Base-by-base conservation (phyloP, 495 filamentous ascomycete genomes). In the Aspergillus sclerotiicarbonarius region DNA sequence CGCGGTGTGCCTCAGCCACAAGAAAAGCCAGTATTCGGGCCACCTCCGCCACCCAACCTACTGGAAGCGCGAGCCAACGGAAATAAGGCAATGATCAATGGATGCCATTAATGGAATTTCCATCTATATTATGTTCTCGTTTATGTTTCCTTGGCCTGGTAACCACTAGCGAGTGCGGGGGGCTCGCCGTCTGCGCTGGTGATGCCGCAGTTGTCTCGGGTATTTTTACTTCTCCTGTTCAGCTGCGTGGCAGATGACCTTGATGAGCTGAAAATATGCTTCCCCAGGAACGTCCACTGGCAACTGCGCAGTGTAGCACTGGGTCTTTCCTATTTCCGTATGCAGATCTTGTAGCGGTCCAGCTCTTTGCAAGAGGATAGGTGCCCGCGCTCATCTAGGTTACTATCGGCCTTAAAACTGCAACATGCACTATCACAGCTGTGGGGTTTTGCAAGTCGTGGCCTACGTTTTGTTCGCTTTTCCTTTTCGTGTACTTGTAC, bases 11-110 rank as follows among this genome's bases (percentile, higher is more conserved):
- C 64, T 25, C 67, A 67, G 33, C 65, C 81, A 56, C 71, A 76
- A 10, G 72, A 82, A 51, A 79, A 74, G 50, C 81, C 82, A 37
- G 73, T 78, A 20, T 76, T 78, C 46, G 77, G 77, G 37, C 82
- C 84, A 35, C 84, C 85, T 25, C 85, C 84, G 6, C 79, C 81
- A 2, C 78, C 81, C 16, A 75, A 76, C 46, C 65, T 80, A 8
- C 60, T 78, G 25, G 74, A 80, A 64, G 72, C 76, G 12, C 73
- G 75, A 54, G 63, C 75, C 66, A 74, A 77, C 66, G 67, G 75
- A 62, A 76, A 76, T 48, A 71, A 74, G 64, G 60, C 68, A 51
- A 69, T 77, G 51, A 59, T 78, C 25, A 83, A 83, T 67, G 81
- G 82, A 72, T 70, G 69, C 44, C 71, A 72, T 57, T 75, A 62